Evolutionary conservation across 2,329 filamentous ascomycete genomes (phyloP).

Genomic region (Xylariaceae sp.): DNA sequence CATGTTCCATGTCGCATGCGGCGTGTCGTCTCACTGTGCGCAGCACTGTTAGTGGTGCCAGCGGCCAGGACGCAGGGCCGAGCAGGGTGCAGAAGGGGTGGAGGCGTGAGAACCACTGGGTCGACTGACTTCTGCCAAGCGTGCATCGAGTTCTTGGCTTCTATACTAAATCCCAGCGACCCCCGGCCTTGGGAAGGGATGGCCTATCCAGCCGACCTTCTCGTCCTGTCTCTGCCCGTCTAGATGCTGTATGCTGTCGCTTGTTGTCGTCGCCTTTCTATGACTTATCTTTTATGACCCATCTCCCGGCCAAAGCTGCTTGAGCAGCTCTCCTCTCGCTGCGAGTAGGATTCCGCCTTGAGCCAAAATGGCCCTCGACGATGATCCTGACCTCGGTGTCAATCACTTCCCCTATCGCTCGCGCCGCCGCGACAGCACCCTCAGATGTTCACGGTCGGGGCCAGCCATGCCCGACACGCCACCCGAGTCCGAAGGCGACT

Average conservation of each 20-base stretch:
- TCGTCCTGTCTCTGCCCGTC: no score
- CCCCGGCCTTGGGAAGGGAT: background rate
- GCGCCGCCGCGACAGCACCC: constrained; percentile 1
- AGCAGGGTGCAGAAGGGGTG: no score
- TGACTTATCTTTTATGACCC: background rate
- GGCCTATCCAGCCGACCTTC: no score
- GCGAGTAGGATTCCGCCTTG: constrained; percentile 19
- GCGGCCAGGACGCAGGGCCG: no score
- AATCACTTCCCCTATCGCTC: constrained; percentile 7
- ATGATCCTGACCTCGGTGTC: constrained; percentile 15
- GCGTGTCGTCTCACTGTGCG: no score
- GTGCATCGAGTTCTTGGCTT: constrained; percentile 10
- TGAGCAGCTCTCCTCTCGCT: constrained; percentile 23
- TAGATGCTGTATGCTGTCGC: no score
- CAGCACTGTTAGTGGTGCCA: no score
- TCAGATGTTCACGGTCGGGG: background rate
- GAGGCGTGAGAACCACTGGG: no score
- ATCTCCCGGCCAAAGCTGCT: constrained; percentile 20
- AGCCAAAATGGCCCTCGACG: constrained; percentile 17
- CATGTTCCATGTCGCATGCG: no score
- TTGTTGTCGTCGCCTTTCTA: constrained; percentile 5
- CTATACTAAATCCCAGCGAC: constrained; percentile 15
- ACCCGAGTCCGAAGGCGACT: constrained; percentile 5
- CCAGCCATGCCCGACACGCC: constrained; percentile 6
- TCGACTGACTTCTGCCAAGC: constrained; percentile 7